A percentile compares a stretch with the other conserved stretches of the same genome.
phyloP scores from a whole-genome alignment of 495 filamentous ascomycete species.

The Bacidia gigantensis region DNA sequence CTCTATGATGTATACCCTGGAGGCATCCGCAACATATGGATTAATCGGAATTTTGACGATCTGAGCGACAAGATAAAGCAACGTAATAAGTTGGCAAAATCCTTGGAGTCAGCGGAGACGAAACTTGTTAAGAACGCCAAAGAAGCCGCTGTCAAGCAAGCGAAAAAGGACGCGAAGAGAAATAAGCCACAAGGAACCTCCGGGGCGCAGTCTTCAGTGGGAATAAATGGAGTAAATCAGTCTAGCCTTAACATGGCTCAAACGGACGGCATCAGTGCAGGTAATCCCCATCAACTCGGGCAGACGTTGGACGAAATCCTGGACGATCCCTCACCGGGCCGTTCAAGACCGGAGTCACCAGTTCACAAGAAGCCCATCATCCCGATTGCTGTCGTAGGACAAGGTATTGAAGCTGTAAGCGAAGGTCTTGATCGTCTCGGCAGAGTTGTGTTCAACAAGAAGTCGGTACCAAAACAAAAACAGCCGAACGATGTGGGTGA shows the following conservation, averaged over 20 bases:
- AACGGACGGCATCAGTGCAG: slow-evolving; percentile 63
- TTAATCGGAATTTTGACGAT: slow-evolving; percentile 82
- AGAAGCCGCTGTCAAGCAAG: slow-evolving; percentile 56
- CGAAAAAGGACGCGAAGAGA: slow-evolving; percentile 45
- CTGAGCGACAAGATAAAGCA: slow-evolving; percentile 74
- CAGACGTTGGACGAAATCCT: slow-evolving; percentile 59
- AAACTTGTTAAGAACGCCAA: slow-evolving; percentile 66
- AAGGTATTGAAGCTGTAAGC: slow-evolving; percentile 36
- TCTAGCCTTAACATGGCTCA: slow-evolving; percentile 49
- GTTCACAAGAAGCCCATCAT: slow-evolving; percentile 21
- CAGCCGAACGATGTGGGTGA: slow-evolving; percentile 32
- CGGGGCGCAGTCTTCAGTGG: slow-evolving; percentile 36
- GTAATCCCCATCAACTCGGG: slow-evolving; percentile 65
- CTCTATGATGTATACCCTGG: slow-evolving; percentile 97
- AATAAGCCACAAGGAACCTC: slow-evolving; percentile 38
- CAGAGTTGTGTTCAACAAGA: slow-evolving; percentile 30
- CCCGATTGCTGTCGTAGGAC: slow-evolving; percentile 31
- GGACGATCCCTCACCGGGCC: slow-evolving; percentile 29
- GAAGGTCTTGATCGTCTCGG: slow-evolving; percentile 49
- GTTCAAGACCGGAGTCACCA: slow-evolving; percentile 20
- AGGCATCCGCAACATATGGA: slow-evolving; percentile 91
- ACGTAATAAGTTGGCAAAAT: slow-evolving; percentile 54
- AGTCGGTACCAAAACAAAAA: slow-evolving; percentile 18
- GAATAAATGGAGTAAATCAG: slow-evolving; percentile 30
- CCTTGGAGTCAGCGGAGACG: slow-evolving; percentile 73